Evolutionary conservation across 1,284 basidiomycete species (phyloP).

Genomic region (Cryptococcus sp.): DNA sequence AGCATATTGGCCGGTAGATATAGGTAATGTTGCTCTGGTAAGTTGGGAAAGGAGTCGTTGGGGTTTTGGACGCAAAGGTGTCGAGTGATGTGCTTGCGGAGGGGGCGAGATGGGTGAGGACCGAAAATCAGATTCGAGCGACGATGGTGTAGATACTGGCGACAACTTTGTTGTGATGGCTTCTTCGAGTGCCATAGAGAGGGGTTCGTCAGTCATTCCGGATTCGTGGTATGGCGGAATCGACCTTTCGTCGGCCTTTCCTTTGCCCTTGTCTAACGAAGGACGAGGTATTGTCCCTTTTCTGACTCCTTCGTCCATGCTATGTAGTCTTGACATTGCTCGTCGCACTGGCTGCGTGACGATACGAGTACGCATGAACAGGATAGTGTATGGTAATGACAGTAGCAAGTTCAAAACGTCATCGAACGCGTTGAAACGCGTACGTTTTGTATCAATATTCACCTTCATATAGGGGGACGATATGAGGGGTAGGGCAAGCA

Average conservation of each 20-base stretch:
- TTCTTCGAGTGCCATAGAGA: conserved; percentile 21
- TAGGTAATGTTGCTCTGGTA: conserved; percentile 31
- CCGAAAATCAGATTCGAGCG: conserved; percentile 15
- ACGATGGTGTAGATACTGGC: conserved; percentile 10
- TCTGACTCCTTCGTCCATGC: too few species aligned
- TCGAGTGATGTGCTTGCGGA: conserved; percentile 26
- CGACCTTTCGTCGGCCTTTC: conserved; percentile 1
- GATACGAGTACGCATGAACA: neutral
- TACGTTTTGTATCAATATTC: too few species aligned
- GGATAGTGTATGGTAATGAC: too few species aligned
- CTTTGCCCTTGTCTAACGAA: conserved; percentile 12
- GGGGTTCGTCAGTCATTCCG: neutral
- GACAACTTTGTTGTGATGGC: conserved; percentile 30
- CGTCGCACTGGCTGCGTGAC: neutral
- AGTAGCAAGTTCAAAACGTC: too few species aligned
- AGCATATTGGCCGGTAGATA: conserved; percentile 28
- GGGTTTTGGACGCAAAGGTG: conserved; percentile 12
- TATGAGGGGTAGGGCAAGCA: too few species aligned
- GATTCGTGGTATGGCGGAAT: neutral
- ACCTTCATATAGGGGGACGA: too few species aligned
- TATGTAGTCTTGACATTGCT: neutral
- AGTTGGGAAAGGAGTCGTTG: conserved; percentile 36
- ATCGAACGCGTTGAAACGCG: too few species aligned
- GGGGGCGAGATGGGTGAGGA: conserved; percentile 22
- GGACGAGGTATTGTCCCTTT: neutral